Evolutionary conservation across 805 yeast species (phyloP).

Genomic region (Tetrapisispora taiwanensis): DNA sequence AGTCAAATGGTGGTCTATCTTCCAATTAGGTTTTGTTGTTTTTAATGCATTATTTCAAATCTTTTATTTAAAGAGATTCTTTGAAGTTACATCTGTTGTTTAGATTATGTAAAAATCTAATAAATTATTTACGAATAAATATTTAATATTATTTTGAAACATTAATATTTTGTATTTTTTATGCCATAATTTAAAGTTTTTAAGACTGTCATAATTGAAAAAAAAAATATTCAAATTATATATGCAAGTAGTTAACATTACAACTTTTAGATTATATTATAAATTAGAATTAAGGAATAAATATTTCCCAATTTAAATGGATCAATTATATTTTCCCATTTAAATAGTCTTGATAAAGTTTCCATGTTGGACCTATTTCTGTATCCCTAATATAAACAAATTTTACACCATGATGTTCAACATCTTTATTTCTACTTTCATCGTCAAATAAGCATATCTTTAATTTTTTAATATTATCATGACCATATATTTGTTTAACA

Average conservation of each 20-base stretch:
- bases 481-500: constrained; percentile 38
- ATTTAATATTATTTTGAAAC: neutral
- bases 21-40: constrained; percentile 80
- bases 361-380: constrained; percentile 45
- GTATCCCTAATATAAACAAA: constrained; percentile 58
- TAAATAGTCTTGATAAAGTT: constrained; percentile 38
- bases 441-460: constrained; percentile 57
- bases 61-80: constrained; percentile 85
- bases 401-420: constrained; percentile 56
- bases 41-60: constrained; percentile 87
- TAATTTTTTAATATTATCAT: constrained; percentile 39
- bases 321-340: constrained; percentile 2
- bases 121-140: neutral
- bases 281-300: neutral
- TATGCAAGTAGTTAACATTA: no score
- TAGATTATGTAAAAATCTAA: constrained; percentile 25
- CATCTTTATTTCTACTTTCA: constrained; percentile 69
- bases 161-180: neutral
- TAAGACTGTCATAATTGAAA: no score
- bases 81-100: constrained; percentile 86
- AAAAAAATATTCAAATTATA: no score
- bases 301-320: neutral
- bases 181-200: no score
- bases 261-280: no score
- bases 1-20: constrained; percentile 95